Conservation (phyloP, 2,329 filamentous ascomycete genomes). For the Orbilia oligospora region DNA sequence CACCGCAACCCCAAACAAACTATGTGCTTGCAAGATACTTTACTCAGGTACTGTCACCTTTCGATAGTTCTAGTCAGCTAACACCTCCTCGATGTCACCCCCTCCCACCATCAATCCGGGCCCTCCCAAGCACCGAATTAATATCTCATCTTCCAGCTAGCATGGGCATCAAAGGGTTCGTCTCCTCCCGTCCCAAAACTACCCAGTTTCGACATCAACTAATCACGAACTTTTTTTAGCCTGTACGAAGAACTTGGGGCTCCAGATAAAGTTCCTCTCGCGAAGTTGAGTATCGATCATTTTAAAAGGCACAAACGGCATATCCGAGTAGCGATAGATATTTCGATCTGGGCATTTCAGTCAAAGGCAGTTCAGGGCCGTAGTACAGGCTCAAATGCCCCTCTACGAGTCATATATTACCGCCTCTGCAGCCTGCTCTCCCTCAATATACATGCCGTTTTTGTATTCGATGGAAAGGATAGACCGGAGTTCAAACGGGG, state of each 20-base stretch:
- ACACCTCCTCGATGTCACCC: not conserved
- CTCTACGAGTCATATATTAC: constrained; percentile 74
- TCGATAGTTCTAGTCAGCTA: not conserved
- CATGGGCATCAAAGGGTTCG: constrained; percentile 59
- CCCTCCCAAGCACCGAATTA: not conserved
- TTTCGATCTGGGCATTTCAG: constrained; percentile 98
- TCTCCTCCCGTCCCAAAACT: not conserved
- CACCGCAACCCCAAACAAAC: not conserved
- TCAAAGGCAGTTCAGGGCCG: constrained; percentile 71
- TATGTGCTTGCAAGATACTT: too few species aligned
- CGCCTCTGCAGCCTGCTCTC: constrained; percentile 83
- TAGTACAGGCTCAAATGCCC: constrained; percentile 38
- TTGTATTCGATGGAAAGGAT: constrained; percentile 89
- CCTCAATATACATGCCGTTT: constrained; percentile 85
- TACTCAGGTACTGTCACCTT: not conserved
- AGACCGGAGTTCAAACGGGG: constrained; percentile 91
- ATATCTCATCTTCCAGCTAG: not conserved
- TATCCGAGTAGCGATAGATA: constrained; percentile 89
- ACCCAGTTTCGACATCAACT: not conserved
- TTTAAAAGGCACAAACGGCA: constrained; percentile 79
- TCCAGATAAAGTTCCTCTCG: constrained; percentile 83
- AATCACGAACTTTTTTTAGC: constrained; percentile 69
- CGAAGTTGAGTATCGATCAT: constrained; percentile 84
- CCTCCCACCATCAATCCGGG: not conserved
- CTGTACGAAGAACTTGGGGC: constrained; percentile 91